Evolutionary conservation across 805 yeast genomes (phyloP).

Genomic region (Lachancea meyersii): DNA sequence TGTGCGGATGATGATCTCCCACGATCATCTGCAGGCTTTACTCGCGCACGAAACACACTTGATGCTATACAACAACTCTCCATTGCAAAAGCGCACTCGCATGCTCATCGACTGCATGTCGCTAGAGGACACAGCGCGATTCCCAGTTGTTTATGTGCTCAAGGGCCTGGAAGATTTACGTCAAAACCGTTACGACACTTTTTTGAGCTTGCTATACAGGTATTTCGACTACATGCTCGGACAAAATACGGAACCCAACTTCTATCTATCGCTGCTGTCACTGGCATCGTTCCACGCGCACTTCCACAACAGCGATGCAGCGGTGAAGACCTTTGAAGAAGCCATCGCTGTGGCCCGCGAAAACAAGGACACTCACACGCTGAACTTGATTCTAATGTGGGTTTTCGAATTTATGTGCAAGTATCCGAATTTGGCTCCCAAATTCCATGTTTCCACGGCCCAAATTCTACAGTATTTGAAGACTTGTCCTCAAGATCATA

Average conservation of each 20-base stretch:
- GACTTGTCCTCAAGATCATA: constrained; percentile 26
- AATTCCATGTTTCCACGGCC: constrained; percentile 51
- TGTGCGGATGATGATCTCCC: constrained; percentile 9
- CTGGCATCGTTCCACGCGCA: constrained; percentile 66
- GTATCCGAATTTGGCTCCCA: constrained; percentile 52
- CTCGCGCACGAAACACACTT: constrained; percentile 18
- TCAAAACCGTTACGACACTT: constrained; percentile 25
- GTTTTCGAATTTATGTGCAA: constrained; percentile 61
- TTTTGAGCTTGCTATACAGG: constrained; percentile 49
- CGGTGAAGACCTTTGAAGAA: constrained; percentile 74
- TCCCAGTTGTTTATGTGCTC: constrained; percentile 25
- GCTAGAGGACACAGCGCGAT: constrained; percentile 20
- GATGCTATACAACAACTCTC: background rate
- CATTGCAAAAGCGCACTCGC: background rate
- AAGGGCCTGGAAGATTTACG: constrained; percentile 18
- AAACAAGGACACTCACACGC: constrained; percentile 64
- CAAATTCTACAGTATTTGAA: constrained; percentile 56
- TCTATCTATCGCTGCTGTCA: constrained; percentile 71
- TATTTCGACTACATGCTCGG: constrained; percentile 74
- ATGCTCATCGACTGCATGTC: constrained; percentile 10
- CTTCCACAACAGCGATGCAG: constrained; percentile 61
- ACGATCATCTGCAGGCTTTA: constrained; percentile 22
- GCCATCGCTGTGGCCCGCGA: constrained; percentile 86
- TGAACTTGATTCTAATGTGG: constrained; percentile 71
- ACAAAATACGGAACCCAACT: constrained; percentile 53